Evolutionary conservation across 2,329 filamentous ascomycete species (phyloP).

Genomic region (Colletotrichum eremochloae): DNA sequence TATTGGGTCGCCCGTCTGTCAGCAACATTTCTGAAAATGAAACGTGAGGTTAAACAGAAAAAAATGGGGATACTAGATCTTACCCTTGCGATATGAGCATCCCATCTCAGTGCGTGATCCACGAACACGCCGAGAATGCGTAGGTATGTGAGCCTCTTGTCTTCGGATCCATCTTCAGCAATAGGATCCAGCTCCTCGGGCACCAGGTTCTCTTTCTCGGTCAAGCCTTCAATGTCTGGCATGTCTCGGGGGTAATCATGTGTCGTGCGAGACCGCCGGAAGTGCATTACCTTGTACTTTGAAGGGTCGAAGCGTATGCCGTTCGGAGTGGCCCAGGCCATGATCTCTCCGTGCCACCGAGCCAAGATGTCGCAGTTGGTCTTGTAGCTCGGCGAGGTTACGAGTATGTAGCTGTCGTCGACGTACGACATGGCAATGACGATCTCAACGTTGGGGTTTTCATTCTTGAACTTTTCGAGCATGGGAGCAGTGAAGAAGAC

Average conservation of each 20-base stretch:
- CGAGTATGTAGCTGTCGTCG: slow-evolving; percentile 18
- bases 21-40: no score
- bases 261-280: not conserved
- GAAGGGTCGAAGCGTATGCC: slow-evolving; percentile 7
- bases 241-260: not conserved
- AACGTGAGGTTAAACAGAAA: no score
- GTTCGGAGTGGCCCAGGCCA: slow-evolving; percentile 1
- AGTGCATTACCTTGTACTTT: slow-evolving; percentile 7
- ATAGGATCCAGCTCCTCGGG: no score
- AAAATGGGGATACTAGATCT: no score
- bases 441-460: not conserved
- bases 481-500: slow-evolving; percentile 20
- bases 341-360: slow-evolving; percentile 11
- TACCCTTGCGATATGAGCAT: no score
- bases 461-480: slow-evolving; percentile 4
- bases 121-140: no score
- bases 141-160: no score
- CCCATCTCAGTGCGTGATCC: no score
- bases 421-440: slow-evolving; percentile 1
- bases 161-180: no score
- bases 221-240: not conserved
- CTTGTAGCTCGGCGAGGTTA: no score
- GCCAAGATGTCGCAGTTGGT: not conserved
- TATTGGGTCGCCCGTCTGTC: no score
- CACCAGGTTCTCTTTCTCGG: no score